Evolutionary conservation across 352 stramenopile species (phyloP), one percentile per base, ranked within the genome.

Genomic region (Globisporangium recalcitrans): DNA sequence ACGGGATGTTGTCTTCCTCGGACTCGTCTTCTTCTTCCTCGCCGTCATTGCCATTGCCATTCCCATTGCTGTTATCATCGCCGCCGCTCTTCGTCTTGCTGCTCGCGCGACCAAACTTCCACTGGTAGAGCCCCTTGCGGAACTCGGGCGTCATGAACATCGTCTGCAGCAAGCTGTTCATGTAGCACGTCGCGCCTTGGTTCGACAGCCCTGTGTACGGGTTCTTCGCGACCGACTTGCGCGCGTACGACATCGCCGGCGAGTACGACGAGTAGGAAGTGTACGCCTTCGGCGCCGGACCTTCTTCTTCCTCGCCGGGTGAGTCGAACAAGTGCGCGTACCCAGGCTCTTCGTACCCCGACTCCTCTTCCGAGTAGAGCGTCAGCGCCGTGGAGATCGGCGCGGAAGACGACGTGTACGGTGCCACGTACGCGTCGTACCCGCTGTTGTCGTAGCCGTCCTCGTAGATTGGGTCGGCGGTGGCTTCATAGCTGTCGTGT

Each of bases 101-200:
- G 14, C 14, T 40, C 3, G 48, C 58, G 16, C 44, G 44, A 10
- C 62, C 54, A 19, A 65, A 76, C 31, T 70, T 72, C 78, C 81
- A 94, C 51, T 79, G 68, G 65, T 96, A 93, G 64, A 95, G 70
- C 54, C 87, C 77, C 53, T 88, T 77, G 8, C 90, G 83, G 64
- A 97, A 88, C 61, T 94, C 87, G 1, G 80, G 82, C 32, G 93
- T 93, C 82, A 96, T 93, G 64, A 87, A 97, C 74, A 97, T 88
- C 63, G 83, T 95, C 75, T 97, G 91, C 44, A 97, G 75, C 47
- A 97, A 66, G 49, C 81, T 95, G 71, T 97, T 97, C 87, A 97
- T 96, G 74, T 97, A 97, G 71, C 91, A 97, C n/a, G 89, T 97
- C 14, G 88, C 89, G 22, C 88, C 91, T 59, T 97, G 90, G 66